Conservation (phyloP, 352 stramenopile genomes). For the Saprolegnia diclina region DNA sequence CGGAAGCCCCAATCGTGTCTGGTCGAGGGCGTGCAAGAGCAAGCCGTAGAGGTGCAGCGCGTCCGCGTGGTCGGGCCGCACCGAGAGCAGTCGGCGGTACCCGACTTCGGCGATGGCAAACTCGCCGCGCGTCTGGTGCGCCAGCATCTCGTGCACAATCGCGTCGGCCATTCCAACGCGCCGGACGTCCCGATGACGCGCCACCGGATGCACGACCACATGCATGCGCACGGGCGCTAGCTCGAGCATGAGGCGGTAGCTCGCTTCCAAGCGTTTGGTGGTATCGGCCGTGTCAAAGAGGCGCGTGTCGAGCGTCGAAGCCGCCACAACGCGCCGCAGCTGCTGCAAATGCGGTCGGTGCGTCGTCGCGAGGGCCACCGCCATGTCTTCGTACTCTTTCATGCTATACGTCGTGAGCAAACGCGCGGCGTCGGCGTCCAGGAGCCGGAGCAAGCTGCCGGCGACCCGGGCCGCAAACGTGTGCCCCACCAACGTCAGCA, state of each 20-base stretch:
- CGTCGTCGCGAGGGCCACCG: constrained; percentile 40
- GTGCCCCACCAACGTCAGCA: constrained; percentile 83
- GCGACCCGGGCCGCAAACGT: constrained; percentile 70
- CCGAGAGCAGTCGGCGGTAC: constrained; percentile 39
- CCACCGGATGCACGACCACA: constrained; percentile 35
- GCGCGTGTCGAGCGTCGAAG: constrained; percentile 31
- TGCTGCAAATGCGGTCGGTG: constrained; percentile 27
- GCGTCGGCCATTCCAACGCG: constrained; percentile 24
- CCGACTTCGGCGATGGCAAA: constrained; percentile 32
- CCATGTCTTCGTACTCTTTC: constrained; percentile 66
- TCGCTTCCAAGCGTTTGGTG: constrained; percentile 21
- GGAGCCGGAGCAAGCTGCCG: constrained; percentile 44
- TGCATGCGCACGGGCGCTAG: constrained; percentile 38
- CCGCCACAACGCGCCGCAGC: constrained; percentile 36
- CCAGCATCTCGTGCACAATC: constrained; percentile 31
- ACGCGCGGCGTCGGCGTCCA: constrained; percentile 29
- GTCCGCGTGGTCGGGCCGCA: constrained; percentile 33
- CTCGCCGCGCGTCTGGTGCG: constrained; percentile 32
- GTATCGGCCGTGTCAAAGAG: constrained; percentile 28
- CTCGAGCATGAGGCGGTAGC: constrained; percentile 63
- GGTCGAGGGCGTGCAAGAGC: constrained; percentile 29
- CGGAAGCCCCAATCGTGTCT: constrained; percentile 25
- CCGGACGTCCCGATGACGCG: neutral
- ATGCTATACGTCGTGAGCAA: constrained; percentile 42
- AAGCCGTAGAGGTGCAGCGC: constrained; percentile 49